phyloP scores from a whole-genome alignment of 371 early-diverging fungal genomes.

The Thermomucor indicae-seudaticae region DNA sequence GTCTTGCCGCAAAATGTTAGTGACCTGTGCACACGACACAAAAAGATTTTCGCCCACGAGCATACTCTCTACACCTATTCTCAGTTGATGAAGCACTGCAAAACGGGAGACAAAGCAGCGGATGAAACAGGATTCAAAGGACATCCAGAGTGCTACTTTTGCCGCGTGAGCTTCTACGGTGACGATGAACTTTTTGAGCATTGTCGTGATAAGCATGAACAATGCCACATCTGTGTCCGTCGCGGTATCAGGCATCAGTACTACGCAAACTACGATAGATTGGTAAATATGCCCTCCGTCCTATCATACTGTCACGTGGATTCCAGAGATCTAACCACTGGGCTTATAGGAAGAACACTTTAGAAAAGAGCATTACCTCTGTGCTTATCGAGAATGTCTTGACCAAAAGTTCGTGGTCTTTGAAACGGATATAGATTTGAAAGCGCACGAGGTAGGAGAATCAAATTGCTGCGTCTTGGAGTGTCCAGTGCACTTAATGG shows the following conservation, averaged over 20 bases:
- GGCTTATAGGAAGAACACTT: constrained; percentile 76
- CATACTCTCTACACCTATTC: constrained; percentile 72
- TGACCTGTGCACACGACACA: constrained; percentile 82
- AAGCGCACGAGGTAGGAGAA: constrained; percentile 66
- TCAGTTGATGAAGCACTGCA: constrained; percentile 69
- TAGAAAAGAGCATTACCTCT: constrained; percentile 76
- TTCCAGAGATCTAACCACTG: not conserved
- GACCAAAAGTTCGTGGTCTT: constrained; percentile 97
- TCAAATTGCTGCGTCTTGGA: too few species aligned
- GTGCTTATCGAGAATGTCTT: constrained; percentile 77
- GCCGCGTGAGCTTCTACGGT: constrained; percentile 76
- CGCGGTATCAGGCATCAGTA: constrained; percentile 78
- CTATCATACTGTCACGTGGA: not conserved
- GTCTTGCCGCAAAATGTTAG: constrained; percentile 40
- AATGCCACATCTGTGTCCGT: constrained; percentile 85
- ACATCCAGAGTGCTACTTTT: constrained; percentile 92
- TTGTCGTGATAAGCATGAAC: constrained; percentile 92
- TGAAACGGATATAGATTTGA: constrained; percentile 84
- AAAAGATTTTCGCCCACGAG: constrained; percentile 90
- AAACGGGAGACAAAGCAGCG: constrained; percentile 55
- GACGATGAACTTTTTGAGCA: constrained; percentile 91
- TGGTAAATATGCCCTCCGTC: too few species aligned
- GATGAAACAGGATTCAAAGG: constrained; percentile 85
- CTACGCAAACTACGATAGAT: constrained; percentile 72
- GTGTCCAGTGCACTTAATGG: too few species aligned